Base-by-base conservation (phyloP, 2,329 filamentous ascomycete genomes). In the Xylogone sp. region DNA sequence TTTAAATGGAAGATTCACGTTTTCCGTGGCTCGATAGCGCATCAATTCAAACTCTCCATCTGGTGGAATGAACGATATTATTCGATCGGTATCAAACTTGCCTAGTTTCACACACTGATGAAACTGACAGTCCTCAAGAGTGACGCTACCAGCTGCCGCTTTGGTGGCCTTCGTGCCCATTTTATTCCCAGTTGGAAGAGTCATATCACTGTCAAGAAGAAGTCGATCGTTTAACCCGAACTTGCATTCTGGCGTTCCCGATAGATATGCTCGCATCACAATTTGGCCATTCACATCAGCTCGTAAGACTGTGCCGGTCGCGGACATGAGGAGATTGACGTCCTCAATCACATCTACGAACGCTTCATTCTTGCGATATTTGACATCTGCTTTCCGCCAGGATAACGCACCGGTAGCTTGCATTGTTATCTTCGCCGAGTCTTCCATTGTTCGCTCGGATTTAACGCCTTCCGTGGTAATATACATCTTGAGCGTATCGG, bases 291-390 rank as follows among this genome's bases (percentile, higher is more conserved):
- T 96, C 49, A 99, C 94, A 65, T 99, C 94, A 57, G 94, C 94
- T 58, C 94, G 88, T 12, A 99, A 81, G 22, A 99, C 91, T 20
- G 92, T 93, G 24, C 94, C 94, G 0, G 91, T 94, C 5, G 94
- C 94, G n/a, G 93, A 97, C 88, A 99, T 97, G 65, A 99, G 86
- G 53, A 99, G 81, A 71, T 99, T 99, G 64, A 99, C 93, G 66
- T 99, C 94, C 72, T 99, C 94, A 65, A 99, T 99, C 18, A 99
- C 94, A 71, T 99, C 94, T 61, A 99, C 94, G 66, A 99, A 99
- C 27, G 94, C 94, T 71, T 99, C 94, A 74, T 99, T 99, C 75
- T 99, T 99, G 70, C 94, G 88, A 75, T 99, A 99, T 68, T 96
- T 96, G 72, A 99, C 94, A 70, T 97, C 93, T 54, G 93, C 89